Base-by-base conservation (phyloP, 768 basidiomycete genomes). In the Panellus pusillus region DNA sequence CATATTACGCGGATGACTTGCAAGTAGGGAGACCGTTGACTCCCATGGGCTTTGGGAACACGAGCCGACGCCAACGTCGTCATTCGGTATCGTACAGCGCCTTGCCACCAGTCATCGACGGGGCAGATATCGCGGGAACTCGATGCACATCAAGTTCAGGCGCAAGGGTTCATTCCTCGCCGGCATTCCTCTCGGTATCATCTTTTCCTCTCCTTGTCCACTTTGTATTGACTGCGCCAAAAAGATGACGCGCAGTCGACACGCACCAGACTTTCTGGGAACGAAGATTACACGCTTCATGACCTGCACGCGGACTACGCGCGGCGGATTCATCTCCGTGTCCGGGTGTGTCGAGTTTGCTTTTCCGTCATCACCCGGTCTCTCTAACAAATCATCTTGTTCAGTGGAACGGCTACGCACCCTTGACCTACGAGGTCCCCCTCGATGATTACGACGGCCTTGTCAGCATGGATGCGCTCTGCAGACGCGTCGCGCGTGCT, bases 351-450 rank as follows among this genome's bases (percentile, higher is more conserved):
- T 72, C 31, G n/a, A 36, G 24, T 24, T 6, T 24, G 24, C 2
- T 37, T 43, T 19, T n/a, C 50, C 32, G 1, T 54, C 50, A 44
- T 52, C 13, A 20, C 37, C n/a, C 17, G 35, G 39, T 40, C 37
- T 17, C 42, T 47, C 13, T 42, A 17, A 46, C 41, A 20, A 35
- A 44, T 15, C 13, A 24, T 48, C 54, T 44, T 56, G 41, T 32
- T 36, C 50, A 89, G 87, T 90, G 87, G 87, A 73, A 79, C 39
- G 87, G 87, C 1, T 87, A 88, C 62, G 68, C 76, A 38, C 78
- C 86, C 9, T 76, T 87, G 67, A 87, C 84, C 38, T 90, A 89
- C 59, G 84, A 89, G 64, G 82, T 90, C 40, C 87, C 88, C 1
- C 70, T 89, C 40, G 85, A 88, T 60, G 77, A 77, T 11, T 86